phyloP scores from a whole-genome alignment of 306 rosid genomes.

The Castanospermum australe region DNA sequence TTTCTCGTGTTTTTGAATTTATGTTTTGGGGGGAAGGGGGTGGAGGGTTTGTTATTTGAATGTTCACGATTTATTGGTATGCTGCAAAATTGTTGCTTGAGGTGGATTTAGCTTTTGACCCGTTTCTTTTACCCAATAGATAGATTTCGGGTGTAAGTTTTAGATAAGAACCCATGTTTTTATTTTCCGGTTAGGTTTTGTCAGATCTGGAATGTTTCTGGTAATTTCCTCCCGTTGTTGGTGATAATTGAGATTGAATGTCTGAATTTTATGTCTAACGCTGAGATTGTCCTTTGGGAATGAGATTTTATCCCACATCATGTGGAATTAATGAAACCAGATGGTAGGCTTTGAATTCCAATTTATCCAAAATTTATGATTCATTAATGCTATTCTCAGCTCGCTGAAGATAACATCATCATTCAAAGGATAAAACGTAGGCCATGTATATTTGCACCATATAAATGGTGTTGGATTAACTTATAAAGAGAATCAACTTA shows the following conservation, averaged over 20 bases:
- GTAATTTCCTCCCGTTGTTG: conserved; percentile 8
- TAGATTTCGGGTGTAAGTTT: conserved; percentile 25
- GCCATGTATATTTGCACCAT: background rate
- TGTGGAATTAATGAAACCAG: background rate
- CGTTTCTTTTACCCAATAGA: background rate
- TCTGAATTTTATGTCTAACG: conserved; percentile 8
- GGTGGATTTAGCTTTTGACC: conserved; percentile 8
- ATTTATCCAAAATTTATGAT: background rate
- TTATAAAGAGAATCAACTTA: background rate
- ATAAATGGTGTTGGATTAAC: background rate
- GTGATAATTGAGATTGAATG: conserved; percentile 3
- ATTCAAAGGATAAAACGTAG: background rate
- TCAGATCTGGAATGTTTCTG: conserved; percentile 46
- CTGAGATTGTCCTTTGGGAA: background rate
- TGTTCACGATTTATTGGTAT: conserved; percentile 17
- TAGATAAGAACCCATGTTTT: background rate
- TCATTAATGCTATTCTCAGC: background rate
- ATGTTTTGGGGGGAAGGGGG: background rate
- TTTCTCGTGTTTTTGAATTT: background rate
- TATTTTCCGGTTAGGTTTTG: background rate
- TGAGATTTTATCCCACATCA: background rate
- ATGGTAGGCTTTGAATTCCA: background rate
- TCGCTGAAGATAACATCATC: background rate
- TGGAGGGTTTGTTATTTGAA: background rate
- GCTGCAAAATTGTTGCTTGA: conserved; percentile 13